Base-by-base conservation (phyloP, 2,329 filamentous ascomycete genomes). In the Kalmusia sp. region DNA sequence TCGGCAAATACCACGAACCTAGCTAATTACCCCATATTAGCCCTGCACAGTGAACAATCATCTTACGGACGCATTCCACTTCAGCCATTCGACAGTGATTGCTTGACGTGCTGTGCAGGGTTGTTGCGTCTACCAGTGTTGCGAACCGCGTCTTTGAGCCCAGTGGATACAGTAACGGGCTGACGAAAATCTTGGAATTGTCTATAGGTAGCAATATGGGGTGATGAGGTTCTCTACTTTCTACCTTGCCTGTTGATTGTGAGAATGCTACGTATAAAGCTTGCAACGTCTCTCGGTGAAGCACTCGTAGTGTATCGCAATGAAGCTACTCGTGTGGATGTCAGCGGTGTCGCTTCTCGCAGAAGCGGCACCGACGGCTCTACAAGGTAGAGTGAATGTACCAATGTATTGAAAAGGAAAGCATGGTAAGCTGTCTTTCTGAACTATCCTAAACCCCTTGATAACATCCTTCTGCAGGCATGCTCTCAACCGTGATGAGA, bases 401-500 rank as follows among this genome's bases (percentile, higher is more conserved):
- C 30, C 7, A 17, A 19, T 9, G 15, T 15, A 28, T n/a, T 19
- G 15, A 31, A 48, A 24, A 19, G 51, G 24, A 47, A 46, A 28
- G 40, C 43, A 21, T 52, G 49, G 48, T 51, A 19, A 34, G 41
- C 17, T 4, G 5, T 2, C 22, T 12, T 12, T 19, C 15, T 3
- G 6, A 17, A 17, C 21, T 43, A 7, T 6, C 19, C 21, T 30
- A 31, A 22, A n/a, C 11, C 15, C 17, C n/a, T 21, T 17, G 35
- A 21, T 6, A 21, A 11, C 21, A 3, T 30, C 40, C 24, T 14
- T n/a, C n/a, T n/a, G n/a, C n/a, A 31, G 46, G 51, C 51, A 54
- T 17, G 38, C 35, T 4, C 45, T 54, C 37, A 38, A 37, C 12
- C 19, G 19, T 21, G 38, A 33, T 14, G 46, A 54, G 37, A 54